Evolutionary conservation across 2,329 filamentous ascomycete species (phyloP).

Genomic region (Talaromyces sp.): DNA sequence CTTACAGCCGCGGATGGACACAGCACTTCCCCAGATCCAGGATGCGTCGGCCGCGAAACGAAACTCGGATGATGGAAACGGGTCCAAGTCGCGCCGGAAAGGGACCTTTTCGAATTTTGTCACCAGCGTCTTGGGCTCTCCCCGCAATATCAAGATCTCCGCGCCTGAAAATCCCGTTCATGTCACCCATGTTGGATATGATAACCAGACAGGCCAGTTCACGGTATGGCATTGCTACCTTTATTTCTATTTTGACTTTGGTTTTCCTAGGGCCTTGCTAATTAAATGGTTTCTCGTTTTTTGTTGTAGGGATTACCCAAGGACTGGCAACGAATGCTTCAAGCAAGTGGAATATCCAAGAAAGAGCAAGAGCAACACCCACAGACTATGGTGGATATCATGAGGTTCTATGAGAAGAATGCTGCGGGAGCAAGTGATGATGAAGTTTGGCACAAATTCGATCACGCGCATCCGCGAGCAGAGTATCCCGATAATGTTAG

Average conservation of each 20-base stretch:
- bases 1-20: constrained; percentile 46
- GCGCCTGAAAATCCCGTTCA: constrained; percentile 96
- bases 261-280: neutral
- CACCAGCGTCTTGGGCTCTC: constrained; percentile 76
- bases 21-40: constrained; percentile 38
- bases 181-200: constrained; percentile 95
- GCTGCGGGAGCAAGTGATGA: constrained; percentile 67
- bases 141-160: constrained; percentile 90
- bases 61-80: constrained; percentile 70
- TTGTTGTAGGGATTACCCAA: constrained; percentile 73
- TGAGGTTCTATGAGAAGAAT: constrained; percentile 96
- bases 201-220: constrained; percentile 93
- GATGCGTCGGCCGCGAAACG: constrained; percentile 59
- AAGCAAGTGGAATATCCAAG: constrained; percentile 92
- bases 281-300: neutral
- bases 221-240: constrained; percentile 56
- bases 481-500: constrained; percentile 38
- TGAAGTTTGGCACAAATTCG: constrained; percentile 92
- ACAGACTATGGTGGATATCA: constrained; percentile 90
- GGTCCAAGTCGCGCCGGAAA: constrained; percentile 64
- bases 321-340: constrained; percentile 94
- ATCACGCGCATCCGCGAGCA: constrained; percentile 64
- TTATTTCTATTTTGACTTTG: neutral
- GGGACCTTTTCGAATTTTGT: constrained; percentile 83
- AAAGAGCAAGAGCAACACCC: constrained; percentile 94